Base-by-base conservation (phyloP, 768 basidiomycete species). In the Tricholoma flavovirens region DNA sequence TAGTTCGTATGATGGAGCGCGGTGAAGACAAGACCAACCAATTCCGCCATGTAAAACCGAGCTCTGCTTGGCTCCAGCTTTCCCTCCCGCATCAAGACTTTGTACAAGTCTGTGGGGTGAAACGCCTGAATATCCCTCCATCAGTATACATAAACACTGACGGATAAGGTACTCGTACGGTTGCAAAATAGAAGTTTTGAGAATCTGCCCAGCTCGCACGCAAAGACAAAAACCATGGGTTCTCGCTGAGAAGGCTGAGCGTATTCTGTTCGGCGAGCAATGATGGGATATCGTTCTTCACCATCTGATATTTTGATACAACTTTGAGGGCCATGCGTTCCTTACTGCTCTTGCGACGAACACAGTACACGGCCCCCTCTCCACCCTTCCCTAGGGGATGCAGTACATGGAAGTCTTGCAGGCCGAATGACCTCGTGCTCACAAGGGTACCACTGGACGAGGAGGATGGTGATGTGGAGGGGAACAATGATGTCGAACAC, bases 41-140 rank as follows among this genome's bases (percentile, higher is more conserved):
- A 24, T 48, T 54, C 53, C 17, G 53, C 53, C 29, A 54, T 30
- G 21, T 54, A 54, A 9, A 54, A 48, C 2, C 45, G 26, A 17
- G 53, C 42, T 26, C 45, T 54, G 29, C 21, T 30, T 48, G 40
- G 29, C 9, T 36, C 22, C 32, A 54, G 45, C 14, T 43, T 45
- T 10, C 43, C 21, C 5, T 33, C 33, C 30, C 21, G 53, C 1
- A 24, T 14, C 11, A 54, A 14, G 3, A 45, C 32, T 5, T 48
- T n/a, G 1, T 48, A 7, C 7, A 48, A 15, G 15, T 26, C 26
- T 29, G 46, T 48, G 6, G 46, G 46, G 7, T 48, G 46, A 24
- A 5, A 8, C 6, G 29, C 46, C 46, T 48, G 12, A 24, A 45
- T 2, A 22, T 29, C 8, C 45, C 26, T 29, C 15, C 26, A 48